A percentile compares a stretch with the other conserved stretches of the same genome.
Conservation (phyloP, 352 stramenopile genomes). For the Phytophthora idaei region DNA sequence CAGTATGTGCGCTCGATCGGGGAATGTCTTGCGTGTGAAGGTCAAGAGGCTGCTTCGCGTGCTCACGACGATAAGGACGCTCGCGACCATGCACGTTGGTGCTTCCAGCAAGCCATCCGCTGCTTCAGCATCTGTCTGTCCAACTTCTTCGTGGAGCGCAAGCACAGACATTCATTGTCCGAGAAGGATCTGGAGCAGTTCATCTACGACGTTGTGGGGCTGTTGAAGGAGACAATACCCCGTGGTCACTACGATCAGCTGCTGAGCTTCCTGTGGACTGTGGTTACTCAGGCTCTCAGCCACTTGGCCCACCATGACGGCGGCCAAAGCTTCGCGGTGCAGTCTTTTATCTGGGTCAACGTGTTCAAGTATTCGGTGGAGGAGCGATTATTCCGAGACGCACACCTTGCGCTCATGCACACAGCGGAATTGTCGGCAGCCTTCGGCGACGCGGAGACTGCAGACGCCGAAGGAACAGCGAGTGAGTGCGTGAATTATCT, state of each 20-base stretch:
- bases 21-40: slow-evolving; percentile 70
- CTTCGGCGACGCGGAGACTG: slow-evolving; percentile 9
- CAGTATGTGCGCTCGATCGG: slow-evolving; percentile 67
- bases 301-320: slow-evolving; percentile 35
- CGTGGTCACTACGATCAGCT: slow-evolving; percentile 61
- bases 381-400: slow-evolving; percentile 61
- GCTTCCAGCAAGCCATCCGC: slow-evolving; percentile 72
- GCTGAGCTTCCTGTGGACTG: slow-evolving; percentile 68
- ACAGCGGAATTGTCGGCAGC: slow-evolving; percentile 52
- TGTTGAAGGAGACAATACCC: slow-evolving; percentile 73
- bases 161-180: slow-evolving; percentile 12
- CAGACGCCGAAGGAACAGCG: slow-evolving; percentile 41
- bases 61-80: slow-evolving; percentile 37
- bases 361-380: slow-evolving; percentile 85
- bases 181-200: slow-evolving; percentile 56
- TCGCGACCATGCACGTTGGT: slow-evolving; percentile 51
- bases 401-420: slow-evolving; percentile 78
- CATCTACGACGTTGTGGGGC: slow-evolving; percentile 62
- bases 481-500: slow-evolving; percentile 76
- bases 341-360: slow-evolving; percentile 85
- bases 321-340: slow-evolving; percentile 44
- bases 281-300: slow-evolving; percentile 60
- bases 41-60: slow-evolving; percentile 45
- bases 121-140: slow-evolving; percentile 79
- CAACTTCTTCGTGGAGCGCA: slow-evolving; percentile 49